Conservation (phyloP, 1,284 basidiomycete genomes). For the Ceratobasidium sp. region DNA sequence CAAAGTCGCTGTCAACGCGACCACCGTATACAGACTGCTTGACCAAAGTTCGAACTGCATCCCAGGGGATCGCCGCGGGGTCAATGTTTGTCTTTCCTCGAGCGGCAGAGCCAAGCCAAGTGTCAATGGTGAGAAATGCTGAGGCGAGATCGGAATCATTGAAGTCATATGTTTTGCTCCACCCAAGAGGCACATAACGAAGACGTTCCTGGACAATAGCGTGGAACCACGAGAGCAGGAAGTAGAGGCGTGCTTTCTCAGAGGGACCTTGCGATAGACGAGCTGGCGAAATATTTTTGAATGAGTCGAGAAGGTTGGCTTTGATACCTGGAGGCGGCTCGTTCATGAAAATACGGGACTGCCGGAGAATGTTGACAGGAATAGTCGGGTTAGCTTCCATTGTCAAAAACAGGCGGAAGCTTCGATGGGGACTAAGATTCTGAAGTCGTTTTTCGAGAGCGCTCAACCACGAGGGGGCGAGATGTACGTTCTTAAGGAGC, state of each 20-base stretch:
- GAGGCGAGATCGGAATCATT: slow-evolving; percentile 98
- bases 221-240: slow-evolving; percentile 98
- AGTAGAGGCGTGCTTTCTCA: slow-evolving; percentile 90
- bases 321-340: slow-evolving; percentile 96
- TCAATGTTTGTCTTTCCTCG: slow-evolving; percentile 91
- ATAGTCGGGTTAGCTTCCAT: slow-evolving; percentile 95
- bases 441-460: slow-evolving; percentile 97
- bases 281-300: slow-evolving; percentile 76
- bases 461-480: slow-evolving; percentile 92
- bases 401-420: slow-evolving; percentile 94
- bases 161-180: slow-evolving; percentile 96
- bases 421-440: slow-evolving; percentile 83
- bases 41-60: slow-evolving; percentile 85
- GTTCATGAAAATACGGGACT: slow-evolving; percentile 95
- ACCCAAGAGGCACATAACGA: slow-evolving; percentile 92
- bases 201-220: slow-evolving; percentile 94
- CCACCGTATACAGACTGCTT: slow-evolving; percentile 97
- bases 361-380: slow-evolving; percentile 93
- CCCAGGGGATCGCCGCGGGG: slow-evolving; percentile 90
- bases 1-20: slow-evolving; percentile 90
- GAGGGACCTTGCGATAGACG: slow-evolving; percentile 82
- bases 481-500: slow-evolving; percentile 93
- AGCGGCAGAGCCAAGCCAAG: slow-evolving; percentile 80
- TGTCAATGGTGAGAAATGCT: slow-evolving; percentile 88
- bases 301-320: slow-evolving; percentile 90